Base-by-base conservation (phyloP, 139 green algal species). In the Tetraselmis chui region DNA sequence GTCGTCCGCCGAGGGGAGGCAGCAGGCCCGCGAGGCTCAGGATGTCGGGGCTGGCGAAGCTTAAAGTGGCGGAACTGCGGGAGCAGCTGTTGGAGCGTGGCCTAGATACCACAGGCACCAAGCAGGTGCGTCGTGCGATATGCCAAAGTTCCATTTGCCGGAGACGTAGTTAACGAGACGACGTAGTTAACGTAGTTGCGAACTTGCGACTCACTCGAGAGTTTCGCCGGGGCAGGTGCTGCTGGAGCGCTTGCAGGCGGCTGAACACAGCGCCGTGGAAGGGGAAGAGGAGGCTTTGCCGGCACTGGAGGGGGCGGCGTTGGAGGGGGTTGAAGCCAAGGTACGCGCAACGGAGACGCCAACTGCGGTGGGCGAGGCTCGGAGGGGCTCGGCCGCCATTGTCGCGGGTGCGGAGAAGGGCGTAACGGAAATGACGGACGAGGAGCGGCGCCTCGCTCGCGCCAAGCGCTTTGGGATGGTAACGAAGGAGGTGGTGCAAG, bases 391-490 rank as follows among this genome's bases (percentile, higher is more conserved):
- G 18, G 45, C 11, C 45, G 45, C 45, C 45, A 5, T 18, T 18
- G 45, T 25, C 45, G 45, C 45, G 18, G 45, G 11, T 67, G 45
- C 18, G 5, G 45, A 67, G 45, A 18, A 67, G 45, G 18, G 18
- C 11, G 45, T 18, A 67, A 18, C 45, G 45, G 45, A 67, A 18
- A 67, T 67, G 45, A 67, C 45, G 75, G 75, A 78, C 27, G 75
- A 78, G 75, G 75, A 78, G 28, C 27, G 28, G 5, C 27, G 28
- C 27, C 27, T 32, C 5, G 75, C 27, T 5, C 75, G 75, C 75
- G 75, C 75, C 75, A 78, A 78, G 75, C 75, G 75, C 75, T 78
- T 78, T 23, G 75, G 75, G 18, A 5, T 78, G 27, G 27, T 30
- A 11, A 78, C 75, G 5, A 29, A 11, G 75, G 75, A 78, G 75